Evolutionary conservation across 345 rosid species (phyloP), one percentile per base, ranked within the genome.

Genomic region (Sonneratia caseolaris): DNA sequence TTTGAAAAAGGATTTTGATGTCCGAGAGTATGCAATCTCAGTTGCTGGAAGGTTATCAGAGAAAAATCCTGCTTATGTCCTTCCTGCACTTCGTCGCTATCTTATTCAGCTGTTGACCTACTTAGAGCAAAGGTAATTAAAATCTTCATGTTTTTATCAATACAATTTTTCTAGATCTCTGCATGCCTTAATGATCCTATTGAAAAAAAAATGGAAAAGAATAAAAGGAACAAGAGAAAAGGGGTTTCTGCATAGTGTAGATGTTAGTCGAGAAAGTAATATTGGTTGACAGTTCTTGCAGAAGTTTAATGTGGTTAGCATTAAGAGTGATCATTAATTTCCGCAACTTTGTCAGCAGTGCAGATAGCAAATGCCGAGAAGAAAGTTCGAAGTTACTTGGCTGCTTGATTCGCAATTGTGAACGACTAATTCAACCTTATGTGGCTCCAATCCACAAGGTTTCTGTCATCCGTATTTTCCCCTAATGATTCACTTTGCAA

Each of bases 71-170:
- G 98, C 99, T 68, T 95, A 95, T 78, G 99, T 95, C 78, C 97
- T 95, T 84, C 99, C 99, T 45, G 99, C 99, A 73, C 96, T 95
- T 77, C 99, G 98, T 75, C 99, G 97, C 74, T 96, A 95, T 84
- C 92, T 95, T 73, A 95, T 95, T 83, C 99, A 92, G 79, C 75
- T 95, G 80, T 83, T 95, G 85, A 95, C 99, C 68, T 90, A 92
- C 87, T 88, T 95, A 67, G 93, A 88, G 77, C 97, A 82, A 77
- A 95, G 99, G 99, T 95, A 80, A 85, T 73, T 49, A 70, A 68
- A 68, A 49, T 37, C 36, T 61, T 62, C n/a, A 18, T 71, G 36
- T 47, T 32, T 16, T 37, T 32, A 24, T 62, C 18, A 7, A 35
- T 32, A 11, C 37, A 62, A 62, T 62, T 62, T 13, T 62, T 32